phyloP scores from a whole-genome alignment of 2,329 filamentous ascomycete genomes.

The Clonostachys solani region DNA sequence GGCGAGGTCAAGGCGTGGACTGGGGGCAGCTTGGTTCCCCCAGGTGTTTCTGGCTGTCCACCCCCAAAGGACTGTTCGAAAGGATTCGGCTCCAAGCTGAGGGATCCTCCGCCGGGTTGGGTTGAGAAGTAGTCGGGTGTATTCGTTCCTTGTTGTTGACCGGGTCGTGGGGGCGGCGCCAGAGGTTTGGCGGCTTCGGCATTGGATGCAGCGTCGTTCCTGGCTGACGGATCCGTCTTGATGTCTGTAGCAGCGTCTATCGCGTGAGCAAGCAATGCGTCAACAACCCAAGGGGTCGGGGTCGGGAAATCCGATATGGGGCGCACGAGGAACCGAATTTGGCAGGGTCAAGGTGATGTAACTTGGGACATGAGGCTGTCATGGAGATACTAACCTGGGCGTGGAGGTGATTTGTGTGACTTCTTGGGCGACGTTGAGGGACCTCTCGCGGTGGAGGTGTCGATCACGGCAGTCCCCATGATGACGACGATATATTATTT shows the following conservation, averaged over 20 bases:
- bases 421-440: conserved; percentile 45
- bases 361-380: background rate
- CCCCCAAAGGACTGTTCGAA: conserved; percentile 91
- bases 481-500: conserved; percentile 43
- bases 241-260: conserved; percentile 37
- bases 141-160: conserved; percentile 42
- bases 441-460: conserved; percentile 27
- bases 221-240: conserved; percentile 40
- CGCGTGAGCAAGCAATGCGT: conserved; percentile 2
- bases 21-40: conserved; percentile 77
- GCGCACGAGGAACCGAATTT: too few species aligned
- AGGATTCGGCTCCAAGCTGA: conserved; percentile 86
- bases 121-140: conserved; percentile 68
- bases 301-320: background rate
- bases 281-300: conserved; percentile 1
- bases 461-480: conserved; percentile 40
- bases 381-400: conserved; percentile 32
- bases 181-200: conserved; percentile 60
- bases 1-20: conserved; percentile 91
- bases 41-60: conserved; percentile 71
- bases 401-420: conserved; percentile 33
- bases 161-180: conserved; percentile 66
- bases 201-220: conserved; percentile 47
- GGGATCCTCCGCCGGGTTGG: conserved; percentile 40
- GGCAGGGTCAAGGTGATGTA: background rate